phyloP scores from a whole-genome alignment of 768 basidiomycete genomes.

The Infundibulicybe gibba region DNA sequence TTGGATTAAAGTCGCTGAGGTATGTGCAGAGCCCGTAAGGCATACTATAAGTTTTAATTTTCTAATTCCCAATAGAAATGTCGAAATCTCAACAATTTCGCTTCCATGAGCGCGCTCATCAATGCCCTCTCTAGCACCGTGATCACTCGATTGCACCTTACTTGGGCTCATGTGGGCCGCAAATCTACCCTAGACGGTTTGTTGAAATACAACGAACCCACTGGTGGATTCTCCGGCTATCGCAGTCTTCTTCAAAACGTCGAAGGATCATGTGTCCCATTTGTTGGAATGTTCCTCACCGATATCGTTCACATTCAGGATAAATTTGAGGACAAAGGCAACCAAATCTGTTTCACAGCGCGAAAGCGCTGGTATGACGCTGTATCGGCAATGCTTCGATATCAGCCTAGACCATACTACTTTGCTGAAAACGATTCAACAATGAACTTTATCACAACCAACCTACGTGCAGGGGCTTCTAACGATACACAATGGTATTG shows the following conservation, averaged over 20 bases:
- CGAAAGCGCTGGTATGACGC: conserved; percentile 56
- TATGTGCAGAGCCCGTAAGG: conserved; percentile 25
- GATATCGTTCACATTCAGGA: conserved; percentile 56
- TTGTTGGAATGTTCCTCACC: conserved; percentile 59
- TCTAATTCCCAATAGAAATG: conserved; percentile 49
- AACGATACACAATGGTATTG: conserved; percentile 53
- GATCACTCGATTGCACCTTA: conserved; percentile 53
- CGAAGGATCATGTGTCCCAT: conserved; percentile 65
- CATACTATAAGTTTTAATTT: conserved; percentile 6
- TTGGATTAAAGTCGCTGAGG: conserved; percentile 81
- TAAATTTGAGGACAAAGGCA: conserved; percentile 39
- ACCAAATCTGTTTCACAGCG: conserved; percentile 47
- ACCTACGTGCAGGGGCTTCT: conserved; percentile 34
- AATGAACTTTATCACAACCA: conserved; percentile 42
- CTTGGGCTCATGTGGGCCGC: conserved; percentile 62
- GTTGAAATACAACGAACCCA: conserved; percentile 54
- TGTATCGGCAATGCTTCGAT: conserved; percentile 50
- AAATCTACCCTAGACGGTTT: conserved; percentile 49
- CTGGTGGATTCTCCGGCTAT: conserved; percentile 54
- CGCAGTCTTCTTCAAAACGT: conserved; percentile 43
- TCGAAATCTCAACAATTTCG: conserved; percentile 57
- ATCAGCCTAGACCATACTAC: conserved; percentile 49
- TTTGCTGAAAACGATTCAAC: conserved; percentile 43
- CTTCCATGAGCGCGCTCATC: conserved; percentile 65
- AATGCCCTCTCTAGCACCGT: conserved; percentile 59